A percentile compares a stretch with the other conserved stretches of the same genome.
Conservation (phyloP, 148 eudicot genomes). For the Suaeda aralocaspica region DNA sequence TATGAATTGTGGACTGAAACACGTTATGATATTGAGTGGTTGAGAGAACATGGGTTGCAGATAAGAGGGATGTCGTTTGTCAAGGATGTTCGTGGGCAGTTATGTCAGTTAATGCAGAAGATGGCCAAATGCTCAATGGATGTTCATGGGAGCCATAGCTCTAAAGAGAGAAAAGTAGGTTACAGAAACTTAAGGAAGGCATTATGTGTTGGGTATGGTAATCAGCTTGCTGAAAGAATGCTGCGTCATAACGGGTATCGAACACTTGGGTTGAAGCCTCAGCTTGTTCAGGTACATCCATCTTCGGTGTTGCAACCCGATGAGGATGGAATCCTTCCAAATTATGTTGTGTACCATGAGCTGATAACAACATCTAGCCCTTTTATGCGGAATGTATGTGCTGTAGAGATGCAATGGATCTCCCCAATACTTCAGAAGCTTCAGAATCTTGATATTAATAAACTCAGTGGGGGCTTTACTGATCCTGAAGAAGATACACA, state of each 20-base stretch:
- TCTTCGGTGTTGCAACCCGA: constrained; percentile 80
- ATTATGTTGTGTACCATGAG: constrained; percentile 87
- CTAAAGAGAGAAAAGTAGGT: constrained; percentile 46
- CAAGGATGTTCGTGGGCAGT: constrained; percentile 84
- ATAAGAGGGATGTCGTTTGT: constrained; percentile 94
- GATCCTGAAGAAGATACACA: constrained; percentile 29
- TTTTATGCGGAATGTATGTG: constrained; percentile 81
- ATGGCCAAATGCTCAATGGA: constrained; percentile 72
- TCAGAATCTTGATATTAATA: constrained; percentile 54
- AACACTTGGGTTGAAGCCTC: constrained; percentile 82
- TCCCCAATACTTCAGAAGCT: constrained; percentile 63
- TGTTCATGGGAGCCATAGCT: constrained; percentile 49
- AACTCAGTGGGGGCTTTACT: constrained; percentile 71
- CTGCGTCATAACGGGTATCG: constrained; percentile 87
- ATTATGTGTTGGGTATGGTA: constrained; percentile 78
- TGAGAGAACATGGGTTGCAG: constrained; percentile 85
- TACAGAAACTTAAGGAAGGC: constrained; percentile 82
- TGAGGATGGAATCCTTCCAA: constrained; percentile 97
- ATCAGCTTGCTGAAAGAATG: constrained; percentile 94
- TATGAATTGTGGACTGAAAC: constrained; percentile 82
- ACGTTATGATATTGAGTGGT: constrained; percentile 67
- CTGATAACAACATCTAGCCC: constrained; percentile 82
- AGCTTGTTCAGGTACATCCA: constrained; percentile 94
- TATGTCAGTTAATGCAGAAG: constrained; percentile 88
- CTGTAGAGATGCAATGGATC: constrained; percentile 81